A percentile compares a stretch with the other conserved stretches of the same genome.
phyloP scores from a whole-genome alignment of 2,329 filamentous ascomycete species.

The Aaosphaeria arxii region DNA sequence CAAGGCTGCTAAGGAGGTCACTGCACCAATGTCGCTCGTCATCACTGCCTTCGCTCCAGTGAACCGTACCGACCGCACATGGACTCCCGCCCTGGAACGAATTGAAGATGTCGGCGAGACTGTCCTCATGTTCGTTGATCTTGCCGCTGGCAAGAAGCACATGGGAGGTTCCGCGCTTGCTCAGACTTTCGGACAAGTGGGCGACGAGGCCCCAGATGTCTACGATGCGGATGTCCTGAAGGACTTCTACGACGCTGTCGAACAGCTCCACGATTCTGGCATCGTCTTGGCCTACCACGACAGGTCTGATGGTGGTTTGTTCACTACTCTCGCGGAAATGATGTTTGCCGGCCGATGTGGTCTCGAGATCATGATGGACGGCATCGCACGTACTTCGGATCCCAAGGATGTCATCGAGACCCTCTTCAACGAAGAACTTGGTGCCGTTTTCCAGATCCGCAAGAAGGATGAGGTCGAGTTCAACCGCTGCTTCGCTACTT shows the following conservation, averaged over 20 bases:
- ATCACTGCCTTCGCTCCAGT: constrained; percentile 90
- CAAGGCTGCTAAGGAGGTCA: constrained; percentile 76
- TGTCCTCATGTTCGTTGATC: constrained; percentile 84
- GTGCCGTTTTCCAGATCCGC: constrained; percentile 91
- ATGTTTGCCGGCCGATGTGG: constrained; percentile 95
- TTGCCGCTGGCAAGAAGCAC: constrained; percentile 75
- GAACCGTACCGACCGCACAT: constrained; percentile 77
- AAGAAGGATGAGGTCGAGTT: constrained; percentile 82
- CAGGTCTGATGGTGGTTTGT: constrained; percentile 84
- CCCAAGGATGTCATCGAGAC: constrained; percentile 67
- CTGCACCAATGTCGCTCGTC: constrained; percentile 84
- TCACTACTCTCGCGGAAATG: constrained; percentile 93
- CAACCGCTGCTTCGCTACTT: constrained; percentile 86
- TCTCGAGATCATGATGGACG: constrained; percentile 79
- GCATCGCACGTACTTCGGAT: constrained; percentile 60
- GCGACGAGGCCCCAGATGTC: constrained; percentile 81
- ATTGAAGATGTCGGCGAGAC: constrained; percentile 87
- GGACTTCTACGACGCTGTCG: constrained; percentile 88
- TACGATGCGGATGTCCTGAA: constrained; percentile 76
- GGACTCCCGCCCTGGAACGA: constrained; percentile 85
- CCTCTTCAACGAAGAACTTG: constrained; percentile 94
- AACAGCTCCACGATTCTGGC: constrained; percentile 62
- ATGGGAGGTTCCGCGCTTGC: constrained; percentile 89
- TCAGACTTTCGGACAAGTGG: constrained; percentile 83
- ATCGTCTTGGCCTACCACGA: constrained; percentile 93